phyloP scores from a whole-genome alignment of 2,329 filamentous ascomycete genomes.

The Fusarium sororula region DNA sequence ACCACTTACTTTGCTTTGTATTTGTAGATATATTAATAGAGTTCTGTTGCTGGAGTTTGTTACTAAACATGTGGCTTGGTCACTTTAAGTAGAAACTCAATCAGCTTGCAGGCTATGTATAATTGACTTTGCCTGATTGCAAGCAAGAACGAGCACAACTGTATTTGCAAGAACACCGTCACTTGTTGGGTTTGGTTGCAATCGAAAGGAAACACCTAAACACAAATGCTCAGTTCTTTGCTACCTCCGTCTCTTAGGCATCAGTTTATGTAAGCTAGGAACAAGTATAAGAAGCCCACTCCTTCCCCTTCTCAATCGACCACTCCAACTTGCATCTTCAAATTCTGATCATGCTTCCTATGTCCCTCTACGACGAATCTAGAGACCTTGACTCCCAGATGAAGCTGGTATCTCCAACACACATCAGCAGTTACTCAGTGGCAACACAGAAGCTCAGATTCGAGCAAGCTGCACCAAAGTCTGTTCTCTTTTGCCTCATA shows the following conservation, averaged over 20 bases:
- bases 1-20: fast-evolving
- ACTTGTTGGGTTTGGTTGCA: fast-evolving
- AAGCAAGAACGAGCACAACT: neutral
- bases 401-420: no score
- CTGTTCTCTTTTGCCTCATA: neutral
- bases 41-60: neutral
- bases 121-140: no score
- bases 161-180: neutral
- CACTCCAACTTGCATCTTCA: neutral
- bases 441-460: neutral
- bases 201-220: neutral
- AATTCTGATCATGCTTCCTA: neutral
- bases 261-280: neutral
- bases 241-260: neutral
- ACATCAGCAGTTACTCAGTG: no score
- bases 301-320: neutral
- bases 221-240: neutral
- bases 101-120: neutral
- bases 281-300: neutral
- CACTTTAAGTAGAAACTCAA: neutral
- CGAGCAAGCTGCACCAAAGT: neutral
- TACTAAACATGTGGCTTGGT: fast-evolving
- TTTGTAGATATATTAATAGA: no score
- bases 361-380: fast-evolving
- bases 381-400: neutral